Percentiles rank a stretch among this genome's conserved stretches.
These are phyloP conservation scores for Acanthamoeba lenticulata DNA, from an alignment of 208 protist genomes.

Conservation along the genomic window DNA sequence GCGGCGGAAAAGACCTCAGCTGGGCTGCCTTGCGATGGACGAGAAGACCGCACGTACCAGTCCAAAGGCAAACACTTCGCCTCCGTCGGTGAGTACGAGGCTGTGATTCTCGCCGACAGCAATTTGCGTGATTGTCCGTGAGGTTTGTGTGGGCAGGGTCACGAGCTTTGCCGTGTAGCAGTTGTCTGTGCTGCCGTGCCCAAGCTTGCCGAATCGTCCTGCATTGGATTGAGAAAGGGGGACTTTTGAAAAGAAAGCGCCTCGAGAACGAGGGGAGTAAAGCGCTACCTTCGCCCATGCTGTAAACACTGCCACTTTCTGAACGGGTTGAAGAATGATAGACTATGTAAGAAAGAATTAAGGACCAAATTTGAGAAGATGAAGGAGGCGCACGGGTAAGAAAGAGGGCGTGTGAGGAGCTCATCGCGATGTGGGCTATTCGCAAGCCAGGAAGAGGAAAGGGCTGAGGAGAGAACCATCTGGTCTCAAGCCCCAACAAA, in stretches of 20 bases:
- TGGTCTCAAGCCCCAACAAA: background rate
- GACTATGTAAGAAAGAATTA: background rate
- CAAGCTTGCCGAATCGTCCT: background rate
- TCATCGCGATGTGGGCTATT: background rate
- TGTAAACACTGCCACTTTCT: background rate
- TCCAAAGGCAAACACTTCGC: background rate
- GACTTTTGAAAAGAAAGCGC: too few relatives aligned
- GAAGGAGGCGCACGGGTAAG: background rate
- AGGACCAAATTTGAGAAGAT: too few relatives aligned
- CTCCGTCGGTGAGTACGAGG: background rate
- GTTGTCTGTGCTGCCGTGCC: background rate
- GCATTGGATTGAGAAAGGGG: background rate
- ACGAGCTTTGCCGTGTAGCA: background rate
- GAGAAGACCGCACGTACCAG: background rate
- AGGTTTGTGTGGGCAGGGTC: background rate
- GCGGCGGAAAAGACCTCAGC: background rate
- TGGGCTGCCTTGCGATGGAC: background rate
- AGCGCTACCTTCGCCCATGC: background rate
- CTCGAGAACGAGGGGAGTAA: background rate
- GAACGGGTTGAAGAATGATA: background rate
- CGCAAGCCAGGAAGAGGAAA: background rate
- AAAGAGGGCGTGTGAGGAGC: background rate
- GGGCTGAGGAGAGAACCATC: background rate
- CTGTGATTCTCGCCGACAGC: conserved; percentile 2
- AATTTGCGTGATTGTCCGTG: background rate